Conservation (phyloP, 768 basidiomycete species). For the Termitomyces sp. region DNA sequence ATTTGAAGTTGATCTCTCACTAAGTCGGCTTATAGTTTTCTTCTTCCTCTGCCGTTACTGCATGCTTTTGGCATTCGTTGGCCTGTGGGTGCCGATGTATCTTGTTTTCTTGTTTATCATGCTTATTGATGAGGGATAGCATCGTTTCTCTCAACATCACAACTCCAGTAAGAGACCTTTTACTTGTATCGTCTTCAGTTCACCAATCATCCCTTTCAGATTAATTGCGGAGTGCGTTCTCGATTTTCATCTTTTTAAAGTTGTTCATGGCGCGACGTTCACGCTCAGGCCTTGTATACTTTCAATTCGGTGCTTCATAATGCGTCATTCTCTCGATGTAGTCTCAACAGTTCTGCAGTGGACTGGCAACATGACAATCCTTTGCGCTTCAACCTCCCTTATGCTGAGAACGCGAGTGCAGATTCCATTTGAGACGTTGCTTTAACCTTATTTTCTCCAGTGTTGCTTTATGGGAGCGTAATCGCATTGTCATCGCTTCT, state of each 20-base stretch:
- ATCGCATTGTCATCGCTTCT: constrained; percentile 40
- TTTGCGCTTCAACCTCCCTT: constrained; percentile 62
- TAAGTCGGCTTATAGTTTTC: constrained; percentile 33
- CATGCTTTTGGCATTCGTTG: constrained; percentile 60
- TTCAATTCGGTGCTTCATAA: constrained; percentile 54
- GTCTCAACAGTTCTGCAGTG: constrained; percentile 30
- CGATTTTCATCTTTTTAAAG: neutral
- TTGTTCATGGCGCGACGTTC: neutral
- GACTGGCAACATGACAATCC: constrained; percentile 61
- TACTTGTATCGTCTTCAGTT: neutral
- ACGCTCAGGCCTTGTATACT: constrained; percentile 50
- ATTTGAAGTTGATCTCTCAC: neutral
- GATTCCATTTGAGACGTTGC: neutral
- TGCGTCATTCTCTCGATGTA: neutral
- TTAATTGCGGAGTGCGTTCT: constrained; percentile 53
- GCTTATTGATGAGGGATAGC: constrained; percentile 25
- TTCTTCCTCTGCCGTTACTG: constrained; percentile 72
- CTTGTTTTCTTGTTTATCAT: neutral
- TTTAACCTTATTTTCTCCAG: constrained; percentile 25
- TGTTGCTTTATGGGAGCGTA: constrained; percentile 67
- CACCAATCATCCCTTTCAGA: constrained; percentile 28
- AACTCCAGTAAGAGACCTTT: constrained; percentile 29
- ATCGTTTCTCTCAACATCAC: constrained; percentile 53
- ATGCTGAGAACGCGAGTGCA: constrained; percentile 61
- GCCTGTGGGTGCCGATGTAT: constrained; percentile 40